Evolutionary conservation across 345 rosid species (phyloP).

Genomic region (Gossypium herbaceum): DNA sequence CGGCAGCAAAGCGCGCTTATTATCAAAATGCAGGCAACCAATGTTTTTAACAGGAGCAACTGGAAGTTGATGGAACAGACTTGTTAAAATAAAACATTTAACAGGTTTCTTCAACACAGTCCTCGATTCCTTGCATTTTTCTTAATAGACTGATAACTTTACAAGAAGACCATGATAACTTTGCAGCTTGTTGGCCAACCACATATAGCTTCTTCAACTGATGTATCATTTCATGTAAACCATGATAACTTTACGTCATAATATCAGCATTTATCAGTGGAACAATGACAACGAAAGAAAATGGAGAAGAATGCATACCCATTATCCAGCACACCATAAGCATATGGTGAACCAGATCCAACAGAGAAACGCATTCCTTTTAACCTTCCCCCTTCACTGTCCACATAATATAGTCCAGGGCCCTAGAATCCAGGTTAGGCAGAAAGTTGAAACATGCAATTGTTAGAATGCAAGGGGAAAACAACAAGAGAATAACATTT

Average conservation of each 20-base stretch:
- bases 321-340: conserved; percentile 90
- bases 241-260: not conserved
- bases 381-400: conserved; percentile 96
- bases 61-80: not conserved
- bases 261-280: conserved; percentile 3
- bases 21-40: not conserved
- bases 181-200: not conserved
- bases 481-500: conserved; percentile 4
- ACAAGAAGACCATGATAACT: not conserved
- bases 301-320: conserved; percentile 48
- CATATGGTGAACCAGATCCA: conserved; percentile 99
- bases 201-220: not conserved
- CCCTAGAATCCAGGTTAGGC: conserved; percentile 46
- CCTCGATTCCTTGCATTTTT: not conserved
- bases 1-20: not conserved
- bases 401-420: conserved; percentile 95
- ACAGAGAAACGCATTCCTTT: conserved; percentile 96
- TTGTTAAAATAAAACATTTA: not conserved
- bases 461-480: not conserved
- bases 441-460: conserved; percentile 3
- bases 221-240: not conserved
- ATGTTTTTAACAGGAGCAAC: not conserved
- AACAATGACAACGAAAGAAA: not conserved
- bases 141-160: not conserved
- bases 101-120: not conserved